A percentile compares a stretch with the other conserved stretches of the same genome.
Evolutionary conservation across 805 yeast species (phyloP).

Genomic region (Saccharomycopsis microspora): DNA sequence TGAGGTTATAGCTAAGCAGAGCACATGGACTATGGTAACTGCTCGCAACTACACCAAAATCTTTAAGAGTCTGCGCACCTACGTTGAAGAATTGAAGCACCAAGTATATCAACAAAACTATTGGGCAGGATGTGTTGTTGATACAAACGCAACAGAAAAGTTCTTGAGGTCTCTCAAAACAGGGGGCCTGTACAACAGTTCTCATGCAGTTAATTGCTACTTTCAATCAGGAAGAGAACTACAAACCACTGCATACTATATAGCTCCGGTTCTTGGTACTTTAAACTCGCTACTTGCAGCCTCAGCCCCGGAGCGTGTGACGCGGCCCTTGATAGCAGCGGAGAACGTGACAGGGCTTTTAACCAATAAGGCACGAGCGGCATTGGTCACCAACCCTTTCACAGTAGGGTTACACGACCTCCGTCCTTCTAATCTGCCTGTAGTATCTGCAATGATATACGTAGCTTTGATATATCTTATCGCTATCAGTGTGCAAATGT

Average conservation of each 20-base stretch:
- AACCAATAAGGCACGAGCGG: neutral
- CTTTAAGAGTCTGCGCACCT: neutral
- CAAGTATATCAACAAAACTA: conserved; percentile 9
- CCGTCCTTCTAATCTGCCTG: conserved; percentile 5
- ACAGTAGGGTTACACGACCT: neutral
- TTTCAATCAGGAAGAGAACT: conserved; percentile 10
- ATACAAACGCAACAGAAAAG: conserved; percentile 5
- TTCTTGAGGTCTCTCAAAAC: neutral
- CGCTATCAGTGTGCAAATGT: conserved; percentile 10
- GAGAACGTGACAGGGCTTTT: neutral
- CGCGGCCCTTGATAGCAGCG: neutral
- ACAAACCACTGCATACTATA: conserved; percentile 4
- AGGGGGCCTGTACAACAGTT: neutral
- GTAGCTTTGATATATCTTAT: conserved; percentile 9
- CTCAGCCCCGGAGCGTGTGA: neutral
- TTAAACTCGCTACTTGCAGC: neutral
- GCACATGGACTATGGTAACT: conserved; percentile 9
- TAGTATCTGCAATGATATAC: conserved; percentile 6
- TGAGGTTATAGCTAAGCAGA: neutral
- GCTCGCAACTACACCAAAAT: conserved; percentile 1
- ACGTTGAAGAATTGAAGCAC: conserved; percentile 1
- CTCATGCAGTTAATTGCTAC: conserved; percentile 2
- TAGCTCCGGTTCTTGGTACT: neutral
- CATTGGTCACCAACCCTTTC: conserved; percentile 9
- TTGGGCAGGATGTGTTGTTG: conserved; percentile 14